These are phyloP conservation scores for Kwoniella dejecticola DNA, from an alignment of 768 basidiomycete species.

Conservation along the genomic window DNA sequence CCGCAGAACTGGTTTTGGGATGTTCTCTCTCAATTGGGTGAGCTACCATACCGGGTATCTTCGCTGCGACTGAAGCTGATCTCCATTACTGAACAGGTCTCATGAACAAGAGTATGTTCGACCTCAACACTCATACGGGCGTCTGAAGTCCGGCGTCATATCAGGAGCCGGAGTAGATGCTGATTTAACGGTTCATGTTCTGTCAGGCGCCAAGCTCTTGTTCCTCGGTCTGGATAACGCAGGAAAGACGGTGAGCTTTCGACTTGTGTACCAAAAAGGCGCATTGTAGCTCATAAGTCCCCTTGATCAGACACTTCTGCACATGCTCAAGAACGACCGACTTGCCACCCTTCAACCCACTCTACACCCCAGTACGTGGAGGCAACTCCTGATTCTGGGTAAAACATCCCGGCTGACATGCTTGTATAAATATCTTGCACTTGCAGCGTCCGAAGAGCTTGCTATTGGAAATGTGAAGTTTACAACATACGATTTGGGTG, in stretches of 20 bases:
- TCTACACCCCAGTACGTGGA: conserved; percentile 86
- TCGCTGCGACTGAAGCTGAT: background rate
- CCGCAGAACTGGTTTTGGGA: conserved; percentile 94
- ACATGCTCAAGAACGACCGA: conserved; percentile 99
- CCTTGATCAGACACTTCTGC: conserved; percentile 74
- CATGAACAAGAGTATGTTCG: conserved; percentile 76
- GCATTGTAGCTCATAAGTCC: background rate
- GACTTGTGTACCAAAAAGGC: background rate
- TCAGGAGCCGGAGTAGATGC: background rate
- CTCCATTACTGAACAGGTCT: conserved; percentile 63
- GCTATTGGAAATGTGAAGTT: conserved; percentile 99
- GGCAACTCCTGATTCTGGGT: background rate
- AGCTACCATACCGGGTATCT: conserved; percentile 37
- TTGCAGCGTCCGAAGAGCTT: conserved; percentile 93
- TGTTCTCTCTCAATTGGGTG: conserved; percentile 88
- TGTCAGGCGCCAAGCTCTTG: conserved; percentile 80
- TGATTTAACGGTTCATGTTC: background rate
- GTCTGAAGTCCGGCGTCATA: background rate
- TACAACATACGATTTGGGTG: conserved; percentile 96
- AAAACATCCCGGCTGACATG: background rate
- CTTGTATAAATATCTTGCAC: background rate
- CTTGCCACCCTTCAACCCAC: conserved; percentile 97
- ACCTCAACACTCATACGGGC: background rate
- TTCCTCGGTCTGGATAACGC: conserved; percentile 99
- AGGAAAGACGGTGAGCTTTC: conserved; percentile 82